A percentile compares a stretch with the other conserved stretches of the same genome.
Evolutionary conservation across 768 basidiomycete genomes (phyloP).

Genomic region (Boletus coccyginus): DNA sequence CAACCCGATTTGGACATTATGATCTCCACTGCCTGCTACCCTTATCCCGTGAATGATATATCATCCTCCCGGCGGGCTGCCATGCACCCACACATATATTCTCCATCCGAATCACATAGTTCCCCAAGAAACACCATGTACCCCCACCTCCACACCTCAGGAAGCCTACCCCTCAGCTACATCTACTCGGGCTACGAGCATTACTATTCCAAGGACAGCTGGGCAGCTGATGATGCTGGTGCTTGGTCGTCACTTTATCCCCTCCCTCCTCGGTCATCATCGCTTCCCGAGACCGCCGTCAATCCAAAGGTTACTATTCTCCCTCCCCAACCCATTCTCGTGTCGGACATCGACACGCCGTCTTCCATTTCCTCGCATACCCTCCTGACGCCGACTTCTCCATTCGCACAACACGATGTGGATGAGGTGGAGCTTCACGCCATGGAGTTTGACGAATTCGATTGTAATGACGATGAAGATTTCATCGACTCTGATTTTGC

Average conservation of each 20-base stretch:
- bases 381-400: constrained; percentile 31
- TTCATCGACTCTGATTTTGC: constrained; percentile 31
- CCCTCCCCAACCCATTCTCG: constrained; percentile 20
- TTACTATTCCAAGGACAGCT: constrained; percentile 22
- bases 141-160: constrained; percentile 19
- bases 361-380: constrained; percentile 32
- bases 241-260: constrained; percentile 23
- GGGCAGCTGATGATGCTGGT: constrained; percentile 7
- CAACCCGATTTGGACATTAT: constrained; percentile 27
- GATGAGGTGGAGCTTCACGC: constrained; percentile 7
- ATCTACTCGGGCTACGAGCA: constrained; percentile 24
- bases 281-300: constrained; percentile 15
- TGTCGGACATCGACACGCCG: constrained; percentile 30
- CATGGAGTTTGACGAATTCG: constrained; percentile 33
- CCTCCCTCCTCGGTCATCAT: constrained; percentile 13
- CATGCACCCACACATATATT: constrained; percentile 33
- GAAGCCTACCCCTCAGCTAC: constrained; percentile 20
- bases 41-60: constrained; percentile 24
- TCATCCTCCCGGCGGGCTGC: constrained; percentile 19
- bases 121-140: constrained; percentile 27
- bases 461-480: constrained; percentile 32
- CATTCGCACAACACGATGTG: constrained; percentile 21
- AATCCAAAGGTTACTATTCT: constrained; percentile 30
- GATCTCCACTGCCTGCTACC: constrained; percentile 32
- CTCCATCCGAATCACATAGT: constrained; percentile 22